Evolutionary conservation across 1,139 yeast genomes (phyloP).

Genomic region (Arxiozyma bovina): DNA sequence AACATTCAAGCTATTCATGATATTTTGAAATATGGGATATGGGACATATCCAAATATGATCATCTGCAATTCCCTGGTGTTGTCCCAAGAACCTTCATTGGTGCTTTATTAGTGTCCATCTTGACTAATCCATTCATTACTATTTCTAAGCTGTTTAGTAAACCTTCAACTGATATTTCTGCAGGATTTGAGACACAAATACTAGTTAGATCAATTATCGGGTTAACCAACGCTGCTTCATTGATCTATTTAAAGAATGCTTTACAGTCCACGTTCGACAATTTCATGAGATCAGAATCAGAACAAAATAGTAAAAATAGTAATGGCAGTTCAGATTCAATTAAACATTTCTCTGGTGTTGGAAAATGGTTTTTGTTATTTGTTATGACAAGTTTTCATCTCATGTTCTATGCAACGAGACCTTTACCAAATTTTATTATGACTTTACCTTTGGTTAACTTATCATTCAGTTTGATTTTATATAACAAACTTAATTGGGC

Average conservation of each 20-base stretch:
- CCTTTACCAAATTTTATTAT: constrained; percentile 74
- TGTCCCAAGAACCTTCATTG: constrained; percentile 80
- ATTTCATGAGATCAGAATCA: constrained; percentile 10
- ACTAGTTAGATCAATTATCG: constrained; percentile 45
- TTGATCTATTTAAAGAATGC: constrained; percentile 32
- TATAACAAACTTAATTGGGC: constrained; percentile 44
- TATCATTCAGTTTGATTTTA: constrained; percentile 45
- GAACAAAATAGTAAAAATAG: constrained; percentile 7
- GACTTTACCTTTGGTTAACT: constrained; percentile 64
- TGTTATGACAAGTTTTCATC: constrained; percentile 64
- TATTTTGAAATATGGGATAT: constrained; percentile 54
- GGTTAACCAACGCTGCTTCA: constrained; percentile 39
- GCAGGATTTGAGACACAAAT: constrained; percentile 42
- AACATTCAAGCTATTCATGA: constrained; percentile 87
- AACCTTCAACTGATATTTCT: constrained; percentile 3
- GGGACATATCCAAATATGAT: constrained; percentile 47
- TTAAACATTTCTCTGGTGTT: constrained; percentile 14
- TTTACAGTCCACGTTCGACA: constrained; percentile 18
- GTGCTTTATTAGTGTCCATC: constrained; percentile 50
- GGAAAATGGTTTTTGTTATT: constrained; percentile 56
- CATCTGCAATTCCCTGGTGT: constrained; percentile 78
- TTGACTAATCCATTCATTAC: constrained; percentile 33
- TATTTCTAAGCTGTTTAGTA: constrained; percentile 12
- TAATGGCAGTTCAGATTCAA: neutral
- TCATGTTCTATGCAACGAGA: constrained; percentile 67